Evolutionary conservation across 2,329 filamentous ascomycete species (phyloP).

Genomic region (Teratosphaeria viscida): DNA sequence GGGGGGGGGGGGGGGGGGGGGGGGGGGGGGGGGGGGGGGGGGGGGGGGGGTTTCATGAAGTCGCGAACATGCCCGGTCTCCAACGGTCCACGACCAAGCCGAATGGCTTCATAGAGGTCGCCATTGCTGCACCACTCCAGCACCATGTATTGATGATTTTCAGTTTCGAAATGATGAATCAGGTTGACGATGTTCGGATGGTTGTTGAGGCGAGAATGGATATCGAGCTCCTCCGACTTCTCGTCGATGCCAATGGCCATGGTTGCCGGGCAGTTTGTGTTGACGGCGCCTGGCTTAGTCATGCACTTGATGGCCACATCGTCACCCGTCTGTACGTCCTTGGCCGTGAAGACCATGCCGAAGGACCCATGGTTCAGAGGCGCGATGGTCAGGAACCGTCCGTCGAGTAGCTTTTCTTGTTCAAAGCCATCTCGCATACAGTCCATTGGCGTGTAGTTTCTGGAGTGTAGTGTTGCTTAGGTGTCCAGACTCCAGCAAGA

Average conservation of each 20-base stretch:
- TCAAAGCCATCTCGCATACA: slow-evolving; percentile 77
- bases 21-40: too few relatives aligned
- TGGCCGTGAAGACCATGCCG: slow-evolving; percentile 94
- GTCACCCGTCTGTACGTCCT: slow-evolving; percentile 64
- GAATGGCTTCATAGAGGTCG: slow-evolving; percentile 95
- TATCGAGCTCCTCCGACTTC: slow-evolving; percentile 66
- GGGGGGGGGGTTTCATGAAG: too few relatives aligned
- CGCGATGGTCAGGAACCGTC: slow-evolving; percentile 82
- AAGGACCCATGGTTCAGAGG: slow-evolving; percentile 98
- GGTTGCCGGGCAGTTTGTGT: slow-evolving; percentile 40
- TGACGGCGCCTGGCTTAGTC: slow-evolving; percentile 62
- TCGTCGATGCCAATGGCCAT: slow-evolving; percentile 71
- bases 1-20: too few relatives aligned
- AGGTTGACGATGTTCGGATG: slow-evolving; percentile 94
- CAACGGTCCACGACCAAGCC: slow-evolving; percentile 72
- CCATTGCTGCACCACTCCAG: slow-evolving; percentile 92
- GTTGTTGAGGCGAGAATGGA: slow-evolving; percentile 66
- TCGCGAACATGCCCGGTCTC: slow-evolving; percentile 94
- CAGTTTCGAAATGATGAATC: slow-evolving; percentile 82
- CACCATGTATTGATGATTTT: slow-evolving; percentile 80
- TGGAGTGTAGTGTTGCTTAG: not conserved
- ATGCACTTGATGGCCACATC: slow-evolving; percentile 93
- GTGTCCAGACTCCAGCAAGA: not conserved
- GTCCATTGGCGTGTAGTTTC: slow-evolving; percentile 48
- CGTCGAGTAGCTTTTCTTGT: slow-evolving; percentile 68